Base-by-base conservation (phyloP, 495 filamentous ascomycete genomes). In the Sabuloglossum arenarium region DNA sequence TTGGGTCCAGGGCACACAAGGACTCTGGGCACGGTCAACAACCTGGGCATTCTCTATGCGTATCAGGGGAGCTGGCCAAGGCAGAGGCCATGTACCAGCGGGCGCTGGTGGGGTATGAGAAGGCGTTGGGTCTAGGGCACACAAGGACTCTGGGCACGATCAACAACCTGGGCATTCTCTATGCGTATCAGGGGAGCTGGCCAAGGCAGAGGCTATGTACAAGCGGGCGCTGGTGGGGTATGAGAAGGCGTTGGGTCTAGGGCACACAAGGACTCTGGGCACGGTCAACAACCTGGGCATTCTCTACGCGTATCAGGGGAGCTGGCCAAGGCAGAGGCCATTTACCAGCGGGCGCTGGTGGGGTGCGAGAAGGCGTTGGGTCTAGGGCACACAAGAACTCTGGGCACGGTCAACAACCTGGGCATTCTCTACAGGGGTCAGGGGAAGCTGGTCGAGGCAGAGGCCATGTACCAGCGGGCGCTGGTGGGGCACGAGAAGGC, bases 11-110 rank as follows among this genome's bases (percentile, higher is more conserved):
- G 49, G 28, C 49, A 57, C 55, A 57, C 50, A 16, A 56, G 49
- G n/a, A 57, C 55, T 3, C 55, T 57, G 14, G 25, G 27, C 16
- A 57, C 50, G 12, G 55, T 53, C 55, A 31, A 57, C 55, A 57
- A 57, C 32, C 43, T 57, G 21, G 53, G 31, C 21, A 6, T 11
- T 9, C 37, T 55, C 28, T 55, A 55, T 12, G 6, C 5, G 6
- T 3, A 52, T n/a, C 53, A 55, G 34, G 53, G 37, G 21, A 55
- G 37, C 30, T 43, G 14, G 21, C 53, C 3, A 16, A 55, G 29
- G 53, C n/a, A 6, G 53, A 25, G 25, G 53, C 29, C 25, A 55
- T 55, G 53, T 51, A 51, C 5, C 32, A 55, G 34, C 53, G 53
- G 21, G 53, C 53, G 37, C 53, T 55, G 21, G 53, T 16, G 34